These are phyloP conservation scores for Aegilops sharonensis DNA, from an alignment of 176 grass and related monocot species.

Conservation along the genomic window DNA sequence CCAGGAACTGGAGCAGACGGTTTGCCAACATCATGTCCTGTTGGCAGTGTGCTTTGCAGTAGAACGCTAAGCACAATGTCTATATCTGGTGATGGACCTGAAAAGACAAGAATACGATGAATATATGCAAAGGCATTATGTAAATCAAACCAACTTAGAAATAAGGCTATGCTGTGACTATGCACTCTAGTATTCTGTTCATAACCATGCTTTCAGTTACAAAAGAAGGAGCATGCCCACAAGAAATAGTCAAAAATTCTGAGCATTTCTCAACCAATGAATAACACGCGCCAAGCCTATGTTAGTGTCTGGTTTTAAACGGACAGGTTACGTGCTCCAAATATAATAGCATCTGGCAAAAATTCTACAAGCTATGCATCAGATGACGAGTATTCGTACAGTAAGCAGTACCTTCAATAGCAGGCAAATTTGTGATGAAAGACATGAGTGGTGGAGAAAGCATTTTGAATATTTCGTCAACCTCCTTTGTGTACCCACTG, in stretches of 20 bases:
- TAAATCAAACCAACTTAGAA: neutral
- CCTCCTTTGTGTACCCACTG: slow-evolving; percentile 55
- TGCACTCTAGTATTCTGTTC: neutral
- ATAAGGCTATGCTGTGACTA: neutral
- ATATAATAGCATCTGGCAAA: neutral
- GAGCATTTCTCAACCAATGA: neutral
- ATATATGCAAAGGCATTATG: neutral
- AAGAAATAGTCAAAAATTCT: neutral
- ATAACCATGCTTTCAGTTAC: neutral
- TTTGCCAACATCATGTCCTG: slow-evolving; percentile 42
- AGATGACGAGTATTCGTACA: neutral
- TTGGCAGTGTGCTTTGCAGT: slow-evolving; percentile 65
- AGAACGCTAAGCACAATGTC: slow-evolving; percentile 75
- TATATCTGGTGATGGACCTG: slow-evolving; percentile 70
- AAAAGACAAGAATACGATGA: neutral
- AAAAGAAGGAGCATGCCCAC: neutral
- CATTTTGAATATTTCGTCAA: slow-evolving; percentile 75
- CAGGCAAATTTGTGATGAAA: slow-evolving; percentile 81
- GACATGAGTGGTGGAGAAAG: slow-evolving; percentile 47
- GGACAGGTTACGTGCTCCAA: neutral
- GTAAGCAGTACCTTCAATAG: slow-evolving; percentile 63
- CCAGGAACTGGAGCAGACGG: slow-evolving; percentile 36
- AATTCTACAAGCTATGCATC: neutral
- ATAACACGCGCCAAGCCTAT: neutral
- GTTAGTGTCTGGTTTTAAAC: neutral